Evolutionary conservation across 306 rosid genomes (phyloP).

Genomic region (Fragaria ananassa): DNA sequence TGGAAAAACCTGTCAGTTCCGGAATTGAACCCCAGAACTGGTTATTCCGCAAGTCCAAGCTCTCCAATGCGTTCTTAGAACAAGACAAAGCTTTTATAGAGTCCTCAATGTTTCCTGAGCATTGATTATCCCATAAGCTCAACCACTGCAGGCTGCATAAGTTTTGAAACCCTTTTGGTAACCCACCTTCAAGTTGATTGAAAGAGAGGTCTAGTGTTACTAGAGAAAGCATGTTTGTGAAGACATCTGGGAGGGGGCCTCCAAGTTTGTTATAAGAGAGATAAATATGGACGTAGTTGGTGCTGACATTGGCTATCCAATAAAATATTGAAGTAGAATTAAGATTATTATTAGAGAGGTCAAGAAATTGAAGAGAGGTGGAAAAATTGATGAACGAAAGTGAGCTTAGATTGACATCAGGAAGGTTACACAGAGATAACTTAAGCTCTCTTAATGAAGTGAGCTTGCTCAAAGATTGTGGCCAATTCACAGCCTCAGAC

Average conservation of each 20-base stretch:
- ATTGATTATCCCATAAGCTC: rapidly evolving
- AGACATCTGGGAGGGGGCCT: not conserved
- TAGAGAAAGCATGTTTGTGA: not conserved
- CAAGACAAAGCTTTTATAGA: not conserved
- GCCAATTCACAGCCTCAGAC: not conserved
- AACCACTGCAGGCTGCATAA: not conserved
- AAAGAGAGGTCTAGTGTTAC: not conserved
- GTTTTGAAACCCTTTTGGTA: not conserved
- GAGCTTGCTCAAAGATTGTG: not conserved
- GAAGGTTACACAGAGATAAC: rapidly evolving
- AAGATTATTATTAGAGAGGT: not conserved
- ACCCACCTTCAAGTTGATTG: not conserved
- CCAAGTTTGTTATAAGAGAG: not conserved
- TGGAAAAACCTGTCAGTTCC: not conserved
- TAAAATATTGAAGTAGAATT: not conserved
- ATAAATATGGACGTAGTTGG: not conserved
- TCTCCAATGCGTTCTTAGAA: not conserved
- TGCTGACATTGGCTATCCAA: not conserved
- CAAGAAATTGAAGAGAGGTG: not conserved
- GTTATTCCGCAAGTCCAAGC: not conserved
- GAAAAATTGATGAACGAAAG: not conserved
- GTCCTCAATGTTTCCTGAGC: not conserved
- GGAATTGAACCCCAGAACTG: not conserved
- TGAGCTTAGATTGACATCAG: not conserved
- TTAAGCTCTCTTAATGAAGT: not conserved